phyloP scores from a whole-genome alignment of 1,284 basidiomycete species.

The Tilletiopsis washingtonensis region DNA sequence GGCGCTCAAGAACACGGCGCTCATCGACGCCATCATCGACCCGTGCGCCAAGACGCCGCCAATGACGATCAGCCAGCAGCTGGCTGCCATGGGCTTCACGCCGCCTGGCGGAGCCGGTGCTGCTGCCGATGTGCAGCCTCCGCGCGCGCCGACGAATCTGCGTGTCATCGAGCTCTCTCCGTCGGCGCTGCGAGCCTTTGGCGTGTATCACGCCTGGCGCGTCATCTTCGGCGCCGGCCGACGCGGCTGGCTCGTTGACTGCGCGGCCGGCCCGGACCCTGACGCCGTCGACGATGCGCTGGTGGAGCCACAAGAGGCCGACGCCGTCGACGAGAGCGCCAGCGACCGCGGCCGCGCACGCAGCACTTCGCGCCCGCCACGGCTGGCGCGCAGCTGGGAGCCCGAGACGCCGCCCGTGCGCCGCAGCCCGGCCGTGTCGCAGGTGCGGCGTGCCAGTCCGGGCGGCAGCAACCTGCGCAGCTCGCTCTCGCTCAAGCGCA shows the following conservation, averaged over 20 bases:
- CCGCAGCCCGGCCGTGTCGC: neutral
- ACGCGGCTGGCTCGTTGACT: slow-evolving; percentile 89
- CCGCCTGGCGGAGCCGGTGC: neutral
- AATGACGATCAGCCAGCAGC: slow-evolving; percentile 33
- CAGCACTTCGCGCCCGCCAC: neutral
- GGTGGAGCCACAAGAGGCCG: slow-evolving; percentile 7
- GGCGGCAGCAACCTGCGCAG: neutral
- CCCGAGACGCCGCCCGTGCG: slow-evolving; percentile 10
- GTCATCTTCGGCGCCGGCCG: slow-evolving; percentile 83
- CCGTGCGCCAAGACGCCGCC: slow-evolving; percentile 39
- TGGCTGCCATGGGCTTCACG: slow-evolving; percentile 35
- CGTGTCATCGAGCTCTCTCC: slow-evolving; percentile 80
- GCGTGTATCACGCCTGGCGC: slow-evolving; percentile 75
- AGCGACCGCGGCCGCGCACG: no score
- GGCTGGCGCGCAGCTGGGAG: slow-evolving; percentile 1
- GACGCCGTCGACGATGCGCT: slow-evolving; percentile 27
- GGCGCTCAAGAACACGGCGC: slow-evolving; percentile 51
- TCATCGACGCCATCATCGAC: slow-evolving; percentile 52
- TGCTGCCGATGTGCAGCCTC: no score
- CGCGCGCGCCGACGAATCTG: slow-evolving; percentile 57
- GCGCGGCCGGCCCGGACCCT: slow-evolving; percentile 68
- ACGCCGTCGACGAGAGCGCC: neutral
- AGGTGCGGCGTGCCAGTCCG: no score
- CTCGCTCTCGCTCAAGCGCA: slow-evolving; percentile 1
- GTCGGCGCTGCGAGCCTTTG: slow-evolving; percentile 63